A percentile compares a stretch with the other conserved stretches of the same genome.
Evolutionary conservation across 2,329 filamentous ascomycete genomes (phyloP).

Genomic region (Neofusicoccum parvum): DNA sequence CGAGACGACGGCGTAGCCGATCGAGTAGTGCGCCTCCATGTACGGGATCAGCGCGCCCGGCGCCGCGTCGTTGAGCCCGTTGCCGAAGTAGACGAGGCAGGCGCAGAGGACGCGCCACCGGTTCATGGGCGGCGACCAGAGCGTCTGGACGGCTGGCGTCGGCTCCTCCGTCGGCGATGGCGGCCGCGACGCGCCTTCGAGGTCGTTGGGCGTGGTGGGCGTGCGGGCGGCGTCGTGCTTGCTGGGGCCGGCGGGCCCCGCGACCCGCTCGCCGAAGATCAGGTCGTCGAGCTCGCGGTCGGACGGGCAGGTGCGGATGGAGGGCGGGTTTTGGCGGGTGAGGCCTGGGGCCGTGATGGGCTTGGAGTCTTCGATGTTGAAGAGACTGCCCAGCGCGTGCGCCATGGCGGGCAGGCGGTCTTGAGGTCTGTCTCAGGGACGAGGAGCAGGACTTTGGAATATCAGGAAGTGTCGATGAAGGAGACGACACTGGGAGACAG

Average conservation of each 20-base stretch:
- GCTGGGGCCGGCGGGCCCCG: too few species aligned
- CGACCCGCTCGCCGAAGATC: conserved; percentile 1
- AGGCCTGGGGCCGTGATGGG: conserved; percentile 1
- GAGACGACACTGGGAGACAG: neutral
- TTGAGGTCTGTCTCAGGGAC: too few species aligned
- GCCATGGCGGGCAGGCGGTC: neutral
- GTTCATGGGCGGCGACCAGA: conserved; percentile 65
- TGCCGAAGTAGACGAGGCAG: conserved; percentile 67
- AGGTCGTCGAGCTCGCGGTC: conserved; percentile 16
- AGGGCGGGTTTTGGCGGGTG: conserved; percentile 1
- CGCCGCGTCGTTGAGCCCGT: conserved; percentile 69
- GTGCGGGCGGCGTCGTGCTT: too few species aligned
- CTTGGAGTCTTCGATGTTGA: conserved; percentile 14
- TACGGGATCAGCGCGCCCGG: conserved; percentile 80
- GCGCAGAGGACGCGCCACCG: conserved; percentile 67
- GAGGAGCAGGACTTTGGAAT: too few species aligned
- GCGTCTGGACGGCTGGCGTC: conserved; percentile 56
- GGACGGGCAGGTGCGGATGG: neutral
- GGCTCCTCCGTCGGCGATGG: conserved; percentile 49
- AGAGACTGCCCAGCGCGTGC: neutral
- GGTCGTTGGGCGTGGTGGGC: conserved; percentile 33
- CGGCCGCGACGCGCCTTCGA: conserved; percentile 58
- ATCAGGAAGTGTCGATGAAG: neutral
- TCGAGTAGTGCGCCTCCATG: conserved; percentile 73
- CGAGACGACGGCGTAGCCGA: conserved; percentile 78